Percentiles rank a stretch among this genome's conserved stretches.
Conservation (phyloP, 768 basidiomycete species). For the Phylloporus scabripes region DNA sequence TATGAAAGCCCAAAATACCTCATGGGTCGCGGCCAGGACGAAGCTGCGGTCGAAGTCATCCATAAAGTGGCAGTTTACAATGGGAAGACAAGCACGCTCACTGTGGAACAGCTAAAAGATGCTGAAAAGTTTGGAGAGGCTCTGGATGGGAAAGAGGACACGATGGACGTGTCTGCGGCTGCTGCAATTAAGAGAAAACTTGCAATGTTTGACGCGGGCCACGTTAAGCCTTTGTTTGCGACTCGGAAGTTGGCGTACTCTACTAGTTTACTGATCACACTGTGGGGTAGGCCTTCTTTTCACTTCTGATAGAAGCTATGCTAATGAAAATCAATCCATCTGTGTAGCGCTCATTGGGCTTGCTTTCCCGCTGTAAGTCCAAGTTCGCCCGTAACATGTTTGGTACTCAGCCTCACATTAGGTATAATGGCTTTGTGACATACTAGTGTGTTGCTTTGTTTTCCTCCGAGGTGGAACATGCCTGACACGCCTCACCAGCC, state of each 20-base stretch:
- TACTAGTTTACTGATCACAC: conserved; percentile 44
- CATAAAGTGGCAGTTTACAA: conserved; percentile 61
- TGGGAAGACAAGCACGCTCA: conserved; percentile 43
- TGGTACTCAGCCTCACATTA: conserved; percentile 10
- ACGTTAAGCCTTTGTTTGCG: conserved; percentile 46
- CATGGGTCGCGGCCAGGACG: conserved; percentile 62
- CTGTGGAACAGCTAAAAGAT: conserved; percentile 43
- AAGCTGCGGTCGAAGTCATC: conserved; percentile 55
- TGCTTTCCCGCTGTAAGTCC: conserved; percentile 59
- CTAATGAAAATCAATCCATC: background rate
- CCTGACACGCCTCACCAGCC: conserved; percentile 32
- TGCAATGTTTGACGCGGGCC: conserved; percentile 34
- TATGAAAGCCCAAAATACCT: conserved; percentile 70
- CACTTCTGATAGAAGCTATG: background rate
- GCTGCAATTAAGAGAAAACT: conserved; percentile 40
- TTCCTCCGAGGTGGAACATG: background rate
- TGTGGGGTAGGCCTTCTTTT: conserved; percentile 40
- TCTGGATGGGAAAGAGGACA: conserved; percentile 9
- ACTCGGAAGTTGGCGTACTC: conserved; percentile 46
- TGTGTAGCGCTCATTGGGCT: conserved; percentile 64
- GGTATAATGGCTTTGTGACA: conserved; percentile 49
- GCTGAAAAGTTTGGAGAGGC: conserved; percentile 11
- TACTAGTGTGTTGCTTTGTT: conserved; percentile 37
- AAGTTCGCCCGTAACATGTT: background rate
- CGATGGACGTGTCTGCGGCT: conserved; percentile 31